phyloP scores from a whole-genome alignment of 495 filamentous ascomycete genomes.

The Neurospora hispaniola region DNA sequence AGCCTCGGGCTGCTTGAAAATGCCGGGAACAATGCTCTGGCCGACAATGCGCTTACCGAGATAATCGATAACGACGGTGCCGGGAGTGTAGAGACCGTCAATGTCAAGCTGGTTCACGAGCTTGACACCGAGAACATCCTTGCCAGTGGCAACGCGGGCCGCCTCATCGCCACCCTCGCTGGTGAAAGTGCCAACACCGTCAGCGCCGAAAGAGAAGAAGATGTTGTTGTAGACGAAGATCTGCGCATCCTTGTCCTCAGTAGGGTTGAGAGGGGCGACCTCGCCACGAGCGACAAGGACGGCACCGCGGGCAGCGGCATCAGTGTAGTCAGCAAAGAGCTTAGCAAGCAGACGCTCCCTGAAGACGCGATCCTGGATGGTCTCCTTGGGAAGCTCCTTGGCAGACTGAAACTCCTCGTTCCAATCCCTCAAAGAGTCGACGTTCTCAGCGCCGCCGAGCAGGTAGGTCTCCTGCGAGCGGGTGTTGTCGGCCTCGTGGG shows the following conservation, averaged over 20 bases:
- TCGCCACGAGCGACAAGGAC: slow-evolving; percentile 88
- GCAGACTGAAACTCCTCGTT: slow-evolving; percentile 99
- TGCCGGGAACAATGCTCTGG: slow-evolving; percentile 96
- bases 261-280: slow-evolving; percentile 92
- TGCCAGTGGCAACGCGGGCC: slow-evolving; percentile 89
- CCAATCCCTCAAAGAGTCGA: slow-evolving; percentile 92
- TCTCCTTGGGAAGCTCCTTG: slow-evolving; percentile 82
- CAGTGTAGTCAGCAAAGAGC: slow-evolving; percentile 94
- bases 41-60: slow-evolving; percentile 94
- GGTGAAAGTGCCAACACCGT: slow-evolving; percentile 95
- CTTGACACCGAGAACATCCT: slow-evolving; percentile 89
- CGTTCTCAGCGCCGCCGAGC: slow-evolving; percentile 79
- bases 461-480: slow-evolving; percentile 90
- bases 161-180: slow-evolving; percentile 96
- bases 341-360: slow-evolving; percentile 88
- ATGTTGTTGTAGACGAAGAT: slow-evolving; percentile 99
- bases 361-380: slow-evolving; percentile 92
- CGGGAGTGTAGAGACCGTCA: slow-evolving; percentile 83
- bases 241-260: slow-evolving; percentile 83
- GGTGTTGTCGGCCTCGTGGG: slow-evolving; percentile 73
- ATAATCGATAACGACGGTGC: slow-evolving; percentile 95
- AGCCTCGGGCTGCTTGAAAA: slow-evolving; percentile 96
- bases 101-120: slow-evolving; percentile 96
- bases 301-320: slow-evolving; percentile 88
- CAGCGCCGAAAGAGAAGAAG: slow-evolving; percentile 97